Conservation (phyloP, 108 stramenopile genomes). For the Schizochytrium sp. region DNA sequence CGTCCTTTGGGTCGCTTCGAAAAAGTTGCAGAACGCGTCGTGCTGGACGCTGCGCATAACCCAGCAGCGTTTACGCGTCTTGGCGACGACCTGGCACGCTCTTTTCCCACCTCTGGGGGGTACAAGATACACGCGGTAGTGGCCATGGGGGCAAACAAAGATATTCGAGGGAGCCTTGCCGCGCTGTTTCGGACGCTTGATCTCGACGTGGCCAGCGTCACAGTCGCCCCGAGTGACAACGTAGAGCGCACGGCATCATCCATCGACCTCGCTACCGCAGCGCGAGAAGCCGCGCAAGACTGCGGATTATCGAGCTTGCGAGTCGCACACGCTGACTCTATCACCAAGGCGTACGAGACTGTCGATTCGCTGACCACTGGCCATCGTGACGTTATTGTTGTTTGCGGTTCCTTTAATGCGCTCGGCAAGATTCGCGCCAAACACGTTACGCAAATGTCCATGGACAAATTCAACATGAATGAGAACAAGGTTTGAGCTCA, state of each 20-base stretch:
- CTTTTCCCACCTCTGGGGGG: not conserved
- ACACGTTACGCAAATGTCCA: not conserved
- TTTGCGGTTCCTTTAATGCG: constrained; percentile 1
- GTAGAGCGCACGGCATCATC: not conserved
- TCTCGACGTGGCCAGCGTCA: not conserved
- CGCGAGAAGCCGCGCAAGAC: not conserved
- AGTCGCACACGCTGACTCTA: not conserved
- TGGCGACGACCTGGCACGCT: not conserved
- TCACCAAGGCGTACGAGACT: not conserved
- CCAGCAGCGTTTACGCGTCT: not conserved
- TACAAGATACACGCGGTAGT: not conserved
- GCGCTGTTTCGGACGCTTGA: not conserved
- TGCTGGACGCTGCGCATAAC: constrained; percentile 1
- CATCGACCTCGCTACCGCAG: not conserved
- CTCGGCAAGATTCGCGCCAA: not conserved
- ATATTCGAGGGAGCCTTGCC: not conserved
- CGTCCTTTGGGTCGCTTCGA: constrained; percentile 4
- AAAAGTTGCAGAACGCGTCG: not conserved
- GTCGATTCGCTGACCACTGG: not conserved
- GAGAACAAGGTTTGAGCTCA: not conserved
- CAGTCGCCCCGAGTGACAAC: not conserved
- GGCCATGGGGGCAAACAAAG: not conserved
- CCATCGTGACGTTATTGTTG: not conserved
- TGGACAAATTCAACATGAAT: not conserved
- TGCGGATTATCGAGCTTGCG: not conserved